phyloP scores from a whole-genome alignment of 352 stramenopile species.

The Globisporangium alternatum region DNA sequence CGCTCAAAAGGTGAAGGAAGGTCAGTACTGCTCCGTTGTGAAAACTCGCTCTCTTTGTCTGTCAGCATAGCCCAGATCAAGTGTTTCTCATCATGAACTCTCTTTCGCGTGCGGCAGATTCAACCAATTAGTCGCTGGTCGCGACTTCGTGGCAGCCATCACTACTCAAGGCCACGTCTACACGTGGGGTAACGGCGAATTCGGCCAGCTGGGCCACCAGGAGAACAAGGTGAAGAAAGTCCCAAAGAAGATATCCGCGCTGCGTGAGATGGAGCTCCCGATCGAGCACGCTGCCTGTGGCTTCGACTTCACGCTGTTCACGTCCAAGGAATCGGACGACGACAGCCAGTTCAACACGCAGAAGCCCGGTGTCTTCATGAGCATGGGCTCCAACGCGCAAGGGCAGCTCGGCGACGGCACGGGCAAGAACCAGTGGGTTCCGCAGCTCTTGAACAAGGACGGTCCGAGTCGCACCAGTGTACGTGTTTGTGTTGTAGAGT shows the following conservation, averaged over 20 bases:
- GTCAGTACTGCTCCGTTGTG: conserved; percentile 19
- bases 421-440: conserved; percentile 82
- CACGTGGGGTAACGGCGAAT: conserved; percentile 77
- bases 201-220: conserved; percentile 76
- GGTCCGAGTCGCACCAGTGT: conserved; percentile 53
- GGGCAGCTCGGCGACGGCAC: conserved; percentile 64
- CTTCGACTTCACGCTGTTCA: conserved; percentile 73
- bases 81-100: background rate
- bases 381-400: conserved; percentile 72
- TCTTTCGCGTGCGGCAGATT: conserved; percentile 32
- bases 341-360: conserved; percentile 76
- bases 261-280: conserved; percentile 74
- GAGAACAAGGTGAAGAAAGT: conserved; percentile 87
- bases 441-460: conserved; percentile 74
- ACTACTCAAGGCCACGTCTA: conserved; percentile 71
- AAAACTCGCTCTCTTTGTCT: background rate
- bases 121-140: conserved; percentile 45
- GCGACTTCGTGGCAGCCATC: conserved; percentile 56
- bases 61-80: background rate
- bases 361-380: conserved; percentile 77
- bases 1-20: conserved; percentile 71
- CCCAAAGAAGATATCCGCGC: conserved; percentile 82
- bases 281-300: conserved; percentile 56
- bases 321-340: conserved; percentile 58
- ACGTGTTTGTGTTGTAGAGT: conserved; percentile 6